Base-by-base conservation (phyloP, 1,139 yeast species). In the Yamadazyma jaroonii region DNA sequence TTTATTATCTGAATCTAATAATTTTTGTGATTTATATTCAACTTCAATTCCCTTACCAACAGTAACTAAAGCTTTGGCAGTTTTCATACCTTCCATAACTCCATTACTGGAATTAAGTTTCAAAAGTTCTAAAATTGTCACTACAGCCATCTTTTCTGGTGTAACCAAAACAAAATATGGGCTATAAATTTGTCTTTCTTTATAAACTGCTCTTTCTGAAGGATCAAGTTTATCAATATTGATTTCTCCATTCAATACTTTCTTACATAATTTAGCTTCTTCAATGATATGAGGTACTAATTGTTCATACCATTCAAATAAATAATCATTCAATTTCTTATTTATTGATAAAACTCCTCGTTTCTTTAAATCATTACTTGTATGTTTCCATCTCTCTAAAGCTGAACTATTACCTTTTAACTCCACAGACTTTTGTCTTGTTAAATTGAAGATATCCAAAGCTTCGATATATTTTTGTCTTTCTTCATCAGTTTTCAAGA, bases 31-130 rank as follows among this genome's bases (percentile, higher is more conserved):
- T 49, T 85, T 77, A 56, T 84, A 87, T 57, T 92, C 97, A 48
- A 81, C 62, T 57, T 92, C 97, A 25, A 90, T 71, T 7, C 96
- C 92, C 49, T 75, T 79, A 4, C 97, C 96, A 5, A 92, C 89
- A 1, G 86, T 72, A 15, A 84, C 66, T 15, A 89, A 86, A 0
- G 95, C 90, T 47, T 88, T 74, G 0, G 95, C 88, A 1, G 92
- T 83, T 52, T 90, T 74, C 80, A 89, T 82, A 29, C 96, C 96
- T 47, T 84, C 88, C n/a, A 74, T 68, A 25, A 81, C 74, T 35
- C 92, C 94, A 30, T 89, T 84, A 3, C 89, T 80, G 3, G 90
- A 78, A 44, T 82, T 79, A 41, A 85, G 62, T 49, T 85, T 84
- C 48, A 92, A 64, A 25, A 89, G 54, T 57, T 92, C 97, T 52